Percentiles rank a stretch among this genome's conserved stretches.
Evolutionary conservation across 108 stramenopile species (phyloP).

Genomic region (Heterococcus sp.): DNA sequence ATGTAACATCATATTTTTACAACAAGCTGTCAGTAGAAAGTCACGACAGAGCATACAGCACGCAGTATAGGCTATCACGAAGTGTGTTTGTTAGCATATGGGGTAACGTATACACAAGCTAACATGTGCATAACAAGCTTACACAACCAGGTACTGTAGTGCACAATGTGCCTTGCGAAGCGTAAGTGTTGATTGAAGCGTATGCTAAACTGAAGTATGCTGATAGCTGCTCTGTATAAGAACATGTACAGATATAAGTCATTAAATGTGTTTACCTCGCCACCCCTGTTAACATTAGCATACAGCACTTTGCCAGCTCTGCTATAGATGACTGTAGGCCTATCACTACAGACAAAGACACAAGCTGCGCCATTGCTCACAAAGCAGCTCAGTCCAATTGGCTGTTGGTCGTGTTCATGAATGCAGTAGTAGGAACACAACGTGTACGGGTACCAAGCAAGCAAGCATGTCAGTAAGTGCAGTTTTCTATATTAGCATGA

Average conservation of each 20-base stretch:
- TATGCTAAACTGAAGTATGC: no score
- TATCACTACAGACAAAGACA: slow-evolving; percentile 88
- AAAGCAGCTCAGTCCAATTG: slow-evolving; percentile 77
- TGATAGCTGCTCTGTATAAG: no score
- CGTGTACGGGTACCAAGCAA: neutral
- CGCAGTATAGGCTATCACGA: neutral
- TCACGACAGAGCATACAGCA: neutral
- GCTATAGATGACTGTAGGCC: slow-evolving; percentile 91
- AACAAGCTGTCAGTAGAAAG: no score
- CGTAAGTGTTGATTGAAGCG: neutral
- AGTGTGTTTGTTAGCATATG: neutral
- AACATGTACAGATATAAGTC: no score
- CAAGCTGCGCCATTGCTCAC: slow-evolving; percentile 67
- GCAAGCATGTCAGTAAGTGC: no score
- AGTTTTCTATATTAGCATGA: no score
- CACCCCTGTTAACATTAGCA: slow-evolving; percentile 86
- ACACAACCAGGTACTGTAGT: neutral
- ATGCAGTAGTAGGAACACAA: neutral
- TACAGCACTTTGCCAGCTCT: slow-evolving; percentile 79
- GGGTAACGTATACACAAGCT: neutral
- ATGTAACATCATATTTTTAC: neutral
- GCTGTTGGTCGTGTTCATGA: slow-evolving; percentile 72
- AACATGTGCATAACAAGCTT: no score
- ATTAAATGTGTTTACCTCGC: no score
- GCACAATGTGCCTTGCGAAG: neutral